Evolutionary conservation across 2,329 filamentous ascomycete species (phyloP), one percentile per base, ranked within the genome.

Genomic region (Trichophyton schoenleinii): DNA sequence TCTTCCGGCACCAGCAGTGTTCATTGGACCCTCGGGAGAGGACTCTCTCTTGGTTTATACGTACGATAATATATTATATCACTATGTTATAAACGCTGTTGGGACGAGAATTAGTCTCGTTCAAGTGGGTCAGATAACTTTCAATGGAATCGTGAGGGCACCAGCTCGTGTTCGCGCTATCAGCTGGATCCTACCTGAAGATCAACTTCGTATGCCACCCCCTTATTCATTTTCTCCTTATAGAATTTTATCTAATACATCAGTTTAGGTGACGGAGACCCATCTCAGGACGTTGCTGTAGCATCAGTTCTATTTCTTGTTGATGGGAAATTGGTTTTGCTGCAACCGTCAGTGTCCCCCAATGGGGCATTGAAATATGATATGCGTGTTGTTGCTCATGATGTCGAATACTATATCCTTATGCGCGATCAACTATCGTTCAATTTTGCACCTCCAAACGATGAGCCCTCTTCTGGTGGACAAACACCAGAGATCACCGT

Each of bases 41-140:
- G 94, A 99, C 73, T 97, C 94, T 0, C 80, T 99, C 31, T 82
- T 99, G 36, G 92, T 96, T 9, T 99, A 99, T 73, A 99, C 94
- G 0, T 91, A 96, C 71, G 92, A 97, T 71, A 99, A 99, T 72
- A 82, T 95, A 9, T 81, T 99, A 15, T 94, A 96, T 70, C 94
- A 99, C 72, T 99, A 91, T 72, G 85, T 99, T 63, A 92, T 99
- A 65, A 82, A 80, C 64, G 85, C 88, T 0, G 82, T 85, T 0
- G 80, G 84, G 22, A 80, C 82, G n/a, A 85, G 85, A 22, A 82
- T 95, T 38, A 86, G 85, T 49, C 81, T 97, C 34, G 83, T 95
- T 5, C 91, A 95, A 70, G 91, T 97, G n/a, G 94, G 95, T 8
- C 94, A 97, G 72, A 99, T 99, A 69, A 92, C 90, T 11, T 94